Base-by-base conservation (phyloP, 176 grass and related monocot genomes). In the Poa annua region DNA sequence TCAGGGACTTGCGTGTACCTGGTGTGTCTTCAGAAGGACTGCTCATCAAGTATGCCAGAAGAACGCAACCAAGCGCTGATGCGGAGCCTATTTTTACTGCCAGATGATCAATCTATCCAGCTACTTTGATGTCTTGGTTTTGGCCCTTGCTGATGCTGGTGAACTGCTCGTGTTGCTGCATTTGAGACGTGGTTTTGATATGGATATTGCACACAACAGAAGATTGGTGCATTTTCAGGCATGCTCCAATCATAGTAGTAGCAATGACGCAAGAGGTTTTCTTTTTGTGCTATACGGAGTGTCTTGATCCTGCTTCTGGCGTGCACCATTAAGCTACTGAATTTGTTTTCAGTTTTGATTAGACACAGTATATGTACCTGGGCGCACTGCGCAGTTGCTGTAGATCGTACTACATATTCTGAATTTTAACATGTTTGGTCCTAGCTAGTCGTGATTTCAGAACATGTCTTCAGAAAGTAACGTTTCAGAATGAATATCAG, bases 21-120 rank as follows among this genome's bases (percentile, higher is more conserved):
- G 92, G 89, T 59, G 22, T 86, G 2, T 98, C 96, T 59, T 93
- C 82, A 12, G 96, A 98, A 95, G 92, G 96, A 56, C 79, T 98
- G 85, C 92, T 98, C n/a, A 95, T 98, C 44, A 98, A 98, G 85
- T 93, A 95, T 47, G 91, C 96, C 14, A 88, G 96, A 90, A 84
- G 85, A 86, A 91, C 84, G 5, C 96, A 98, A 21, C 90, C 92
- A 74, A 93, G 49, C 7, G 89, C 96, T 59, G 91, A 95, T 9
- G 80, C 67, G 1, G 96, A 93, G 15, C 92, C 96, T 17, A 90
- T 90, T 86, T 98, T 98, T 29, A 95, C 86, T 66, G 85, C 92
- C 79, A 95, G 92, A 93, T 98, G 88, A 75, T 83, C 25, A 17
- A 26, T 14, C 8, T n/a, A 70, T 13, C 66, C 39, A 24, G 14